Base-by-base conservation (phyloP, 495 filamentous ascomycete genomes). In the Cercophora samala region DNA sequence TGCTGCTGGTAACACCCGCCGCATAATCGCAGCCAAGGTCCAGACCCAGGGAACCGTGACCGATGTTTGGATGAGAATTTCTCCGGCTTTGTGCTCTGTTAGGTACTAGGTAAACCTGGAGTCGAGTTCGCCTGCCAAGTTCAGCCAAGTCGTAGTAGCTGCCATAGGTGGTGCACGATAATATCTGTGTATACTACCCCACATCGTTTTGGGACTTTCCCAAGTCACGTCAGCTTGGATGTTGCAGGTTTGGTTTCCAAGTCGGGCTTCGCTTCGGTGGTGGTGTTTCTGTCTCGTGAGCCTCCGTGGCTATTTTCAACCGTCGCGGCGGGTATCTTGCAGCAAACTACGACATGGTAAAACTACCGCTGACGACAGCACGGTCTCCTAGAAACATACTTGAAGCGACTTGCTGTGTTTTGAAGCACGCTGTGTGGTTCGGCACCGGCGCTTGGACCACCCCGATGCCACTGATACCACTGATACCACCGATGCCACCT, bases 41-140 rank as follows among this genome's bases (percentile, higher is more conserved):
- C 26, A 60, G 64, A 65, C 54, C 56, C 42, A 55, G 26, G 55
- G 19, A 59, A 51, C n/a, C 55, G 26, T 22, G 55, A 54, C 52
- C 22, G 64, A 59, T 37, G 64, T 65, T 65, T 65, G 64, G 64
- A 51, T 65, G 64, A 55, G 53, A 65, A 65, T 65, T 65, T 65
- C 54, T 65, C 64, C 64, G 64, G 64, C 5, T 51, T n/a, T 42
- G 15, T 63, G 25, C 37, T 19, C 53, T 56, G 15, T 29, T 29
- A 29, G 26, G 26, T 29, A n/a, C n/a, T n/a, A 29, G 26, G 26
- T 29, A 29, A 5, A 29, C 26, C 26, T 29, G n/a, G n/a, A n/a
- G n/a, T n/a, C n/a, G n/a, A n/a, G n/a, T n/a, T n/a, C n/a, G n/a
- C n/a, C 18, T 13, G 17, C 53, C 53, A 22, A 18, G 4, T 8